A percentile compares a stretch with the other conserved stretches of the same genome.
Conservation (phyloP, 164 flowering plant genomes). For the Annona squamosa region DNA sequence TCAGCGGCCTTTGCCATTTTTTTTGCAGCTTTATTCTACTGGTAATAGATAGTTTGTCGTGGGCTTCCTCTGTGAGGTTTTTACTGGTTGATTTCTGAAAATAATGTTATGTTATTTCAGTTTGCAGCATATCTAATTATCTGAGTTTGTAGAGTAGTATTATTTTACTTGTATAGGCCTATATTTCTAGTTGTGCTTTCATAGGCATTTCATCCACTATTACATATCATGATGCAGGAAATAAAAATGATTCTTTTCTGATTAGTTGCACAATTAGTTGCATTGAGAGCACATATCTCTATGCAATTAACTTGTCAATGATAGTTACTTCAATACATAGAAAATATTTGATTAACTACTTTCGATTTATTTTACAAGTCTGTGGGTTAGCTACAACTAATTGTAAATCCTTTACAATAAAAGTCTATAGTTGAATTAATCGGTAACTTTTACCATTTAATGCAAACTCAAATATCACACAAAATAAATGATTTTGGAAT, state of each 20-base stretch:
- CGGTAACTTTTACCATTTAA: no score
- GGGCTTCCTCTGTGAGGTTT: background rate
- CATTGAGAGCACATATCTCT: background rate
- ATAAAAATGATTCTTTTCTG: background rate
- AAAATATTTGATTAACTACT: no score
- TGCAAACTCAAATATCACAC: no score
- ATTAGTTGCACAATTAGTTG: background rate
- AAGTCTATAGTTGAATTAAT: no score
- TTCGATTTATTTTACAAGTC: no score
- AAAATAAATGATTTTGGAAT: no score
- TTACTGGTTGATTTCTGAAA: background rate
- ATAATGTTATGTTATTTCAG: background rate
- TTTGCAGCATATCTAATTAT: background rate
- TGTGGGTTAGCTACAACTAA: no score
- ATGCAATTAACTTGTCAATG: background rate
- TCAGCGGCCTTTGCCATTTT: background rate
- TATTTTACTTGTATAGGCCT: background rate
- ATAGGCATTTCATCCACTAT: background rate
- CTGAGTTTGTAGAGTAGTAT: background rate
- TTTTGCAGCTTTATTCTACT: no score
- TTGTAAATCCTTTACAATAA: no score
- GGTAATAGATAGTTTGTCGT: background rate
- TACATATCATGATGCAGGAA: background rate
- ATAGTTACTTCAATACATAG: no score
- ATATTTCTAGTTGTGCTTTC: background rate